phyloP scores from a whole-genome alignment of 164 flowering plant species.

The Chimonanthus salicifolius region DNA sequence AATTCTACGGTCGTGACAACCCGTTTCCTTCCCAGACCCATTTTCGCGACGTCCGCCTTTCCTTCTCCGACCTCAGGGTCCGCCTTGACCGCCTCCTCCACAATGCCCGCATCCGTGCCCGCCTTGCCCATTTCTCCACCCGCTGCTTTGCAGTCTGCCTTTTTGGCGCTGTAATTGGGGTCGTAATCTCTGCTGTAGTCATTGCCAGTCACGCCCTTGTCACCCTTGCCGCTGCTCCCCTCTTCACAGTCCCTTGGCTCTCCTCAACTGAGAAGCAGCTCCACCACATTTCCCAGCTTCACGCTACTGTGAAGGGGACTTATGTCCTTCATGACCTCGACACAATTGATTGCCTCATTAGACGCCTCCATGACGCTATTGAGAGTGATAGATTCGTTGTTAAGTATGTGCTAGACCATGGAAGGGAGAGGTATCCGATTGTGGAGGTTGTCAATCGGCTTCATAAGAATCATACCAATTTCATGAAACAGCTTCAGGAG shows the following conservation, averaged over 20 bases:
- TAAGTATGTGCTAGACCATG: conserved; percentile 50
- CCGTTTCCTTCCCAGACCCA: conserved; percentile 52
- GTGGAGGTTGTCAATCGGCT: conserved; percentile 63
- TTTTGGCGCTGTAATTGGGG: conserved; percentile 38
- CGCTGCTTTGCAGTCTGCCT: conserved; percentile 41
- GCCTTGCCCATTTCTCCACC: conserved; percentile 8
- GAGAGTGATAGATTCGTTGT: conserved; percentile 58
- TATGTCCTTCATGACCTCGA: conserved; percentile 55
- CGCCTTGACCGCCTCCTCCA: conserved; percentile 40
- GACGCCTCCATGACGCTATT: conserved; percentile 34
- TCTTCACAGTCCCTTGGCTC: conserved; percentile 16
- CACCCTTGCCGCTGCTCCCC: conserved; percentile 30
- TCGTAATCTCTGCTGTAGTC: conserved; percentile 30
- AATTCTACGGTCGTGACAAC: conserved; percentile 44
- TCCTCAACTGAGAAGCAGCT: conserved; percentile 15
- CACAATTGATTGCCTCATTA: conserved; percentile 70
- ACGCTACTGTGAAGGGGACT: conserved; percentile 62
- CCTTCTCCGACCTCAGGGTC: conserved; percentile 30
- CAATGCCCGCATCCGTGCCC: conserved; percentile 31
- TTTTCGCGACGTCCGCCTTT: conserved; percentile 42
- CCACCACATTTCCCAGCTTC: conserved; percentile 44
- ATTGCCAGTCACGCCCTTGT: conserved; percentile 44
- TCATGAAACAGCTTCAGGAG: conserved; percentile 41
- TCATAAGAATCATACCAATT: conserved; percentile 33
- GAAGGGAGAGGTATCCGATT: conserved; percentile 44